Base-by-base conservation (phyloP, 441 rosid genomes). In the Eutrema salsugineum region DNA sequence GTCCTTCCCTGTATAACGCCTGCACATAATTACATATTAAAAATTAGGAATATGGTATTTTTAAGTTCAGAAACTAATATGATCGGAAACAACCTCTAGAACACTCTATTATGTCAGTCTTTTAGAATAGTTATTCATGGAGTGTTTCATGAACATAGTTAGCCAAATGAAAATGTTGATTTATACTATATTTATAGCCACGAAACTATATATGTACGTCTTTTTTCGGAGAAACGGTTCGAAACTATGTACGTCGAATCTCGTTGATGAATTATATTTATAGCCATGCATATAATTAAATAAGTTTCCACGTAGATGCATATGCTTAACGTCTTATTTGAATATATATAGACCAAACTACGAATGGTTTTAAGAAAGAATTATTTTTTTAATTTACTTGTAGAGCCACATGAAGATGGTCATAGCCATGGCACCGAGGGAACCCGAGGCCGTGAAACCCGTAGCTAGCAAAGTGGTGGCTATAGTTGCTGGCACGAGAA, bases 361-460 rank as follows among this genome's bases (percentile, higher is more conserved):
- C 7, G 33, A 55, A n/a, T 54, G 40, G 16, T n/a, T 43, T 43
- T 1, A n/a, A 15, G n/a, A n/a, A 47, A 47, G 12, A 59, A 14
- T 61, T 39, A 11, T 16, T 54, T 30, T 22, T 22, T 22, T 16
- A 9, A 12, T 3, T 51, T 76, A 86, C 91, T 87, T 80, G 79
- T 75, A 86, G 49, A 93, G 77, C 90, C 91, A 85, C 14, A 84
- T 55, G 64, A 93, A 17, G 54, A 86, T 84, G 15, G 84, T 56
- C 30, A 87, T 6, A 0, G 90, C 92, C 0, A 82, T 87, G 0
- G 83, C 61, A 0, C 88, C 88, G 5, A 88, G 79, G n/a, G 91
- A 86, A 5, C 92, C 95, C 1, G 95, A 80, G 30, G 93, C 76
- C 19, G 85, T 30, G 82, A 93, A 88, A 6, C 98, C 95, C n/a